phyloP scores from a whole-genome alignment of 2,329 filamentous ascomycete genomes.

The Laburnicola sp. region DNA sequence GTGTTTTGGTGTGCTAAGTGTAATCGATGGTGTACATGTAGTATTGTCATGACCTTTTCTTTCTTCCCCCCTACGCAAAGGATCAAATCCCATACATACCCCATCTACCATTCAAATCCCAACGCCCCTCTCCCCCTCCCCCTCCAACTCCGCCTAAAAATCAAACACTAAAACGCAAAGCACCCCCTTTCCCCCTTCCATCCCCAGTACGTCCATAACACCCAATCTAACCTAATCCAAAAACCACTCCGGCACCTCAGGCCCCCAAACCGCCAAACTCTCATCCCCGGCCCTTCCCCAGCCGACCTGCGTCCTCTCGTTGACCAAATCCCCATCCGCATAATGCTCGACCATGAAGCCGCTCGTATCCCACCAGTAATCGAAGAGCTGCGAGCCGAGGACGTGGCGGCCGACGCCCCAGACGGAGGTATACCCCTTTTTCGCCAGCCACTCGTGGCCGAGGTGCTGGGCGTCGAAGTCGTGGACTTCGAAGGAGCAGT shows the following conservation, averaged over 20 bases:
- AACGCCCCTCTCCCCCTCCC: too few relatives aligned
- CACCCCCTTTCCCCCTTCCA: too few relatives aligned
- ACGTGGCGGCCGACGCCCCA: constrained; percentile 75
- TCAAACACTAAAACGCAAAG: too few relatives aligned
- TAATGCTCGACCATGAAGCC: constrained; percentile 71
- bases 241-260: constrained; percentile 46
- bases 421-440: constrained; percentile 64
- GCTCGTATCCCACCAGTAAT: constrained; percentile 70
- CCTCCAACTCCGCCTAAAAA: too few relatives aligned
- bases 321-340: constrained; percentile 69
- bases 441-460: constrained; percentile 68
- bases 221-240: constrained; percentile 24
- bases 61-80: too few relatives aligned
- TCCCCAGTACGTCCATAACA: too few relatives aligned
- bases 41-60: too few relatives aligned
- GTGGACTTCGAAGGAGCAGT: constrained; percentile 70
- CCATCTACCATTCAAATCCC: too few relatives aligned
- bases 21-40: too few relatives aligned
- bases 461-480: constrained; percentile 70
- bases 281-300: constrained; percentile 48
- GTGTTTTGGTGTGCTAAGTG: too few relatives aligned
- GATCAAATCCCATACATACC: too few relatives aligned
- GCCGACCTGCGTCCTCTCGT: constrained; percentile 56
- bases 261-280: constrained; percentile 49
- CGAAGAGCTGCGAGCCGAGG: constrained; percentile 71